These are phyloP conservation scores for Aphanomyces cochlioides DNA, from an alignment of 352 stramenopile species.

Conservation along the genomic window DNA sequence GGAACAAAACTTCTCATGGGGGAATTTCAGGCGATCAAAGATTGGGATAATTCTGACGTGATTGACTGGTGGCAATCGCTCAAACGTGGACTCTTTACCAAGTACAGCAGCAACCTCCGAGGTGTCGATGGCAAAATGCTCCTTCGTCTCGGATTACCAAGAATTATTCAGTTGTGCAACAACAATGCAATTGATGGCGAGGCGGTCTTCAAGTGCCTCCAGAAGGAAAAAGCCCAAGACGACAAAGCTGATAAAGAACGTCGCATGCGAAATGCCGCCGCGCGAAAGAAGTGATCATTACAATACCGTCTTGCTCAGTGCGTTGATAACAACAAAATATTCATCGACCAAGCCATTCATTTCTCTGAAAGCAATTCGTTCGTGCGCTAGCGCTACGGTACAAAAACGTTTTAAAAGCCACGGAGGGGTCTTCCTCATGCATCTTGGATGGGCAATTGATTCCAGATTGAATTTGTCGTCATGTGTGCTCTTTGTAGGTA, in stretches of 20 bases:
- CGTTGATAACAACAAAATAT: too few relatives aligned
- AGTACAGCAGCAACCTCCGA: constrained; percentile 50
- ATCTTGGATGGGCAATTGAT: too few relatives aligned
- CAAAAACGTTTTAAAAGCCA: too few relatives aligned
- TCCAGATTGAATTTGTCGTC: too few relatives aligned
- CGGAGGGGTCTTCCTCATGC: too few relatives aligned
- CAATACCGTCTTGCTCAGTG: too few relatives aligned
- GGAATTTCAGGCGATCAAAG: constrained; percentile 38
- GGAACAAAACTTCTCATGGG: constrained; percentile 29
- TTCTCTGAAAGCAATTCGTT: too few relatives aligned
- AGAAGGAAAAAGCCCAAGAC: constrained; percentile 49
- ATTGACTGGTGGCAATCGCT: constrained; percentile 50
- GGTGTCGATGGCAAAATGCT: constrained; percentile 57
- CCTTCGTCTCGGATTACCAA: constrained; percentile 52
- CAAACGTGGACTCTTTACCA: constrained; percentile 47
- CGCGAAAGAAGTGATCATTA: constrained; percentile 23
- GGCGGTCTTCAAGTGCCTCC: constrained; percentile 55
- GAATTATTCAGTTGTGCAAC: constrained; percentile 64
- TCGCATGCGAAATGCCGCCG: constrained; percentile 45
- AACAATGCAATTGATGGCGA: constrained; percentile 55
- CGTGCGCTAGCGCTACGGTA: too few relatives aligned
- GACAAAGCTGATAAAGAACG: constrained; percentile 54
- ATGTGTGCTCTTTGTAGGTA: too few relatives aligned
- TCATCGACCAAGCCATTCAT: too few relatives aligned
- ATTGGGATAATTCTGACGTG: constrained; percentile 58